Conservation (phyloP, 805 yeast species). For the Lachancea meyersii region DNA sequence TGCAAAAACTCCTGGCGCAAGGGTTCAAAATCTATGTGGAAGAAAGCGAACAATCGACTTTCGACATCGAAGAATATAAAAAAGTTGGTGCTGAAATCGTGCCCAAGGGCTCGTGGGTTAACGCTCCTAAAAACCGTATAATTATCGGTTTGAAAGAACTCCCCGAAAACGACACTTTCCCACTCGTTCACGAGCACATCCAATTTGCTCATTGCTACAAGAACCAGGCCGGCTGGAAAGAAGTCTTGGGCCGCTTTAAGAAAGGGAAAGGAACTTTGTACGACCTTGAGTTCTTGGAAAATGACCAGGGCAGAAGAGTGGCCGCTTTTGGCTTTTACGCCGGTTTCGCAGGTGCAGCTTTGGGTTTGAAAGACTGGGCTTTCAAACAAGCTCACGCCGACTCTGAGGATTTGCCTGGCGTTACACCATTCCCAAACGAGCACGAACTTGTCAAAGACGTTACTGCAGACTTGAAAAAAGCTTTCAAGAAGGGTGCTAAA, state of each 20-base stretch:
- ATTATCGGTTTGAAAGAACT: constrained; percentile 92
- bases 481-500: constrained; percentile 54
- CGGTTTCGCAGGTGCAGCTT: constrained; percentile 99
- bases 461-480: constrained; percentile 49
- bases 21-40: constrained; percentile 89
- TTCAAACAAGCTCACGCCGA: constrained; percentile 73
- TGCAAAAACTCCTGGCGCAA: constrained; percentile 74
- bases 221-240: constrained; percentile 95
- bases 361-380: constrained; percentile 92
- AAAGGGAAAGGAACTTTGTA: constrained; percentile 86
- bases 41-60: constrained; percentile 77
- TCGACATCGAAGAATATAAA: constrained; percentile 67
- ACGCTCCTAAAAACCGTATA: constrained; percentile 85
- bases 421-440: constrained; percentile 80
- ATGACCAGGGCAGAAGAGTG: constrained; percentile 94
- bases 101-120: constrained; percentile 88
- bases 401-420: constrained; percentile 66
- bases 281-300: constrained; percentile 90
- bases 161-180: constrained; percentile 85
- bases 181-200: constrained; percentile 90
- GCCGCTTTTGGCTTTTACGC: constrained; percentile 99
- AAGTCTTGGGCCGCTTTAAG: constrained; percentile 82
- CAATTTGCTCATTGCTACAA: constrained; percentile 99
- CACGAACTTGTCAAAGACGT: constrained; percentile 65
- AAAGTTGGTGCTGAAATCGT: constrained; percentile 81